These are phyloP conservation scores for Fusarium multiceps DNA, from an alignment of 2,329 filamentous ascomycete species.

Conservation along the genomic window DNA sequence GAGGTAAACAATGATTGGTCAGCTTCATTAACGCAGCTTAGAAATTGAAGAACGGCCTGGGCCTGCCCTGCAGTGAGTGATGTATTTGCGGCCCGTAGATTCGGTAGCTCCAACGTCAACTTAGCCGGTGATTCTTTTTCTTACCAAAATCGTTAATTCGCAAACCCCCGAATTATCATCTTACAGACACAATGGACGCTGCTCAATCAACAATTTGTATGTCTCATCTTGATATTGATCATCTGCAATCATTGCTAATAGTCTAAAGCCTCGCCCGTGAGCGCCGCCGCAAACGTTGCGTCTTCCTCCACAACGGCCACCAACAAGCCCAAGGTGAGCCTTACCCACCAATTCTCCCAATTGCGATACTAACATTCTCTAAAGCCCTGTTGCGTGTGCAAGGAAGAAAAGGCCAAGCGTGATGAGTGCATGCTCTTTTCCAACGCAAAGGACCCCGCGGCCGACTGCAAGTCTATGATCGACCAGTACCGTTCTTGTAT, in stretches of 20 bases:
- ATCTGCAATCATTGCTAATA: constrained; percentile 10
- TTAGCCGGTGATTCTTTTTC: constrained; percentile 21
- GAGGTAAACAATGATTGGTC: constrained; percentile 46
- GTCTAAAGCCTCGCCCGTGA: constrained; percentile 34
- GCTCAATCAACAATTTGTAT: constrained; percentile 45
- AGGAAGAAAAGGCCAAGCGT: constrained; percentile 88
- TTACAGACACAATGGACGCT: constrained; percentile 49
- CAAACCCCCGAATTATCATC: constrained; percentile 20
- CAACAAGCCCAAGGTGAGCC: constrained; percentile 58
- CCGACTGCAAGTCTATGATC: constrained; percentile 85
- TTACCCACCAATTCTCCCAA: constrained; percentile 22
- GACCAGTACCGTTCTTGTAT: constrained; percentile 91
- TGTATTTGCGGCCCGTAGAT: constrained; percentile 4
- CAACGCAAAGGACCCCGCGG: constrained; percentile 80
- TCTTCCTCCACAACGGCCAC: constrained; percentile 42
- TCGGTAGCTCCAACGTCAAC: constrained; percentile 19
- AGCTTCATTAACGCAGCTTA: constrained; percentile 41
- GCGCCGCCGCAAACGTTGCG: constrained; percentile 46
- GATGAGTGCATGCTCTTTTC: constrained; percentile 99
- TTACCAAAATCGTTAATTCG: constrained; percentile 30
- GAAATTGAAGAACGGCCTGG: constrained; percentile 46
- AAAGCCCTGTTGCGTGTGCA: constrained; percentile 98
- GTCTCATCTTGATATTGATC: neutral
- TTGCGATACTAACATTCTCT: constrained; percentile 13
- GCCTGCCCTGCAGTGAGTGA: constrained; percentile 7